Evolutionary conservation across 2,329 filamentous ascomycete species (phyloP).

Genomic region (Coniella lustricola): DNA sequence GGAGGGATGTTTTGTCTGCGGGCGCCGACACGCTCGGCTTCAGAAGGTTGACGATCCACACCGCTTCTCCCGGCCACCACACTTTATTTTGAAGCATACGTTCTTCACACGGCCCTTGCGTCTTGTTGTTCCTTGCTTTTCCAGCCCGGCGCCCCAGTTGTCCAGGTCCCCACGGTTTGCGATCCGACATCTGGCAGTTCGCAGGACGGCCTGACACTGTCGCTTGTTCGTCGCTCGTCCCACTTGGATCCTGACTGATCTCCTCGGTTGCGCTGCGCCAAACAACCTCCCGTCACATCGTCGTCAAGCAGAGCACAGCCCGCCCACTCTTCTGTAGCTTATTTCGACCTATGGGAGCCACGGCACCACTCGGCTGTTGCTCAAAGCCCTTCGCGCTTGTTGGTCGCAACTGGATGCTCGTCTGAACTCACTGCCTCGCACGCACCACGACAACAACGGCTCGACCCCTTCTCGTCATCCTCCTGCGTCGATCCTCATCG

Average conservation of each 20-base stretch:
- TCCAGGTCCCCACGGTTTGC: slow-evolving; percentile 6
- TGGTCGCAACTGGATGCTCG: no score
- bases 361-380: no score
- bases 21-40: no score
- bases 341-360: background rate
- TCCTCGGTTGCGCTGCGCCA: slow-evolving; percentile 4
- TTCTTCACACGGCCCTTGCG: background rate
- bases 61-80: background rate
- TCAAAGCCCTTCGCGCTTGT: no score
- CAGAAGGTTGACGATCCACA: background rate
- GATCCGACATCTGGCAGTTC: slow-evolving; percentile 16
- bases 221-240: slow-evolving; percentile 2
- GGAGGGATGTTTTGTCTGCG: no score
- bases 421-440: no score
- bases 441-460: no score
- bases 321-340: background rate
- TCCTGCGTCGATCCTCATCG: no score
- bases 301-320: background rate
- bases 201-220: background rate
- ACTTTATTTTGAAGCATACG: background rate
- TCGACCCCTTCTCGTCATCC: no score
- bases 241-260: slow-evolving; percentile 7
- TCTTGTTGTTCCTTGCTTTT: background rate
- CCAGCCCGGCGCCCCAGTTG: no score
- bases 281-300: slow-evolving; percentile 11